phyloP scores from a whole-genome alignment of 768 basidiomycete species.

The Leccinum imitatum region DNA sequence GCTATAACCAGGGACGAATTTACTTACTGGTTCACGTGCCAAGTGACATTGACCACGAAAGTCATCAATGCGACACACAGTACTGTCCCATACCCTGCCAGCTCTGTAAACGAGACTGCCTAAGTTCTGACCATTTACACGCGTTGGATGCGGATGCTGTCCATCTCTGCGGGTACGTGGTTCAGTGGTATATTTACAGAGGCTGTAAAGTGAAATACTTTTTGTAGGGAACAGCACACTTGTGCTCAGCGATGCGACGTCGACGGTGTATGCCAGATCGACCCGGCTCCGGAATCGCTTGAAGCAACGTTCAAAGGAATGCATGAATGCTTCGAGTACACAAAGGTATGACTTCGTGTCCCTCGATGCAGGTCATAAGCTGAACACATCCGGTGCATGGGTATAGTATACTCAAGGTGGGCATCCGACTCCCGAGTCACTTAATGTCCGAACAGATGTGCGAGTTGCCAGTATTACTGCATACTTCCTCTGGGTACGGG shows the following conservation, averaged over 20 bases:
- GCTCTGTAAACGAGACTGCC: slow-evolving; percentile 54
- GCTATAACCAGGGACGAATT: not conserved
- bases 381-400: not conserved
- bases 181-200: not conserved
- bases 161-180: slow-evolving; percentile 59
- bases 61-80: slow-evolving; percentile 49
- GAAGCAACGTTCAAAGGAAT: slow-evolving; percentile 60
- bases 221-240: slow-evolving; percentile 44
- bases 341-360: slow-evolving; percentile 42
- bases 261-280: slow-evolving; percentile 55
- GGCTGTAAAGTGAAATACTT: slow-evolving; percentile 7
- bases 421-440: too few species aligned
- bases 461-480: slow-evolving; percentile 57
- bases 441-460: slow-evolving; percentile 39
- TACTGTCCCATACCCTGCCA: slow-evolving; percentile 55
- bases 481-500: slow-evolving; percentile 49
- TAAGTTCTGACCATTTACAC: slow-evolving; percentile 49
- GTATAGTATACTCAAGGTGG: slow-evolving; percentile 55
- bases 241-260: slow-evolving; percentile 45
- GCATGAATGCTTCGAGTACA: slow-evolving; percentile 62
- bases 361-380: not conserved
- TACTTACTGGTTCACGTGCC: not conserved
- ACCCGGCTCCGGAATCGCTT: slow-evolving; percentile 54
- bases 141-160: slow-evolving; percentile 38
- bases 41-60: slow-evolving; percentile 47